Percentiles rank a stretch among this genome's conserved stretches.
These are phyloP conservation scores for Aspergillus intermedius DNA, from an alignment of 2,329 filamentous ascomycete genomes.

Conservation along the genomic window DNA sequence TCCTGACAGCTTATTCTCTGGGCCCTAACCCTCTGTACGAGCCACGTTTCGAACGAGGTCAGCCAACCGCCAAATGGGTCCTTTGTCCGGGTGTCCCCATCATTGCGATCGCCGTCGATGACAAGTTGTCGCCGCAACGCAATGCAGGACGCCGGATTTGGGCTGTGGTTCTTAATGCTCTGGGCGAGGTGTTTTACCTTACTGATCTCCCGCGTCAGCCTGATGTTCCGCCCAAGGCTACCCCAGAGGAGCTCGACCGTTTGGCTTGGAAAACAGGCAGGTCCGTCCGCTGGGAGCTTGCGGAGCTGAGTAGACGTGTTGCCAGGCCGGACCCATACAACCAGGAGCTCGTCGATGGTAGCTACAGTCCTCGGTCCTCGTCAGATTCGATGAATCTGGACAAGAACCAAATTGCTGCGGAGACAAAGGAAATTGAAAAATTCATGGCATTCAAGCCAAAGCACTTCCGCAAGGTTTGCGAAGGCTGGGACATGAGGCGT, in stretches of 20 bases:
- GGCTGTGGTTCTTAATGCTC: slow-evolving; percentile 88
- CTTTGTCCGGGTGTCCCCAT: slow-evolving; percentile 91
- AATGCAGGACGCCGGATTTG: slow-evolving; percentile 67
- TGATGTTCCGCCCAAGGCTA: slow-evolving; percentile 40
- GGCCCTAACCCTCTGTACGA: slow-evolving; percentile 55
- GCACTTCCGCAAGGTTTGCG: slow-evolving; percentile 69
- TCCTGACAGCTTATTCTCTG: slow-evolving; percentile 75
- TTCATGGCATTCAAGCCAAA: slow-evolving; percentile 67
- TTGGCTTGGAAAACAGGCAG: slow-evolving; percentile 76
- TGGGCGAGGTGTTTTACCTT: slow-evolving; percentile 86
- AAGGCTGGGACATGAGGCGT: slow-evolving; percentile 89
- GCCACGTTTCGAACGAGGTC: slow-evolving; percentile 61
- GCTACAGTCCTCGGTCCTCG: slow-evolving; percentile 75
- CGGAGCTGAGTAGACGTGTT: slow-evolving; percentile 68
- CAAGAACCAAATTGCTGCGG: slow-evolving; percentile 63
- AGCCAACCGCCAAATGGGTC: slow-evolving; percentile 82
- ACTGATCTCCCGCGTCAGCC: slow-evolving; percentile 59
- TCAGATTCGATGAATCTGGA: slow-evolving; percentile 65
- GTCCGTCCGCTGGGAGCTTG: slow-evolving; percentile 70
- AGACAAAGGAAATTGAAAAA: slow-evolving; percentile 74
- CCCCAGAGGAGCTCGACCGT: slow-evolving; percentile 50
- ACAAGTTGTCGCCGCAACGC: slow-evolving; percentile 67
- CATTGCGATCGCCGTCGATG: slow-evolving; percentile 74
- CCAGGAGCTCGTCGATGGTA: slow-evolving; percentile 60
- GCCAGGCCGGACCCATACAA: slow-evolving; percentile 68